Base-by-base conservation (phyloP, 2,329 filamentous ascomycete genomes). In the Sarocladium kiliense region DNA sequence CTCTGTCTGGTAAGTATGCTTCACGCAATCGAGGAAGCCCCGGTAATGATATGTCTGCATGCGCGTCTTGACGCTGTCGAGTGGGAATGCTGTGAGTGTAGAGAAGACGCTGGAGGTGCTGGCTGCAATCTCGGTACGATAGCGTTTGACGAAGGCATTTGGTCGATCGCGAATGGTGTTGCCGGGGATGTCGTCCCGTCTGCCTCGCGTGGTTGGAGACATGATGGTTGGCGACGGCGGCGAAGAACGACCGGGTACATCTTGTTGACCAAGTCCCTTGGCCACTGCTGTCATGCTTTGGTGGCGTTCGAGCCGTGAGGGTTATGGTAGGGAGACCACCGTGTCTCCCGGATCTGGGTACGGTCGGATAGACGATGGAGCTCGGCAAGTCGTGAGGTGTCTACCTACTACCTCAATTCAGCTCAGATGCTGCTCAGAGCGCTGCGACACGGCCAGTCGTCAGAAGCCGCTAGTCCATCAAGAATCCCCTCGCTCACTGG, bases 61-160 rank as follows among this genome's bases (percentile, higher is more conserved):
- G 65, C 90, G 88, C 55, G 88, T 92, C 77, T 95, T 95, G 68
- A 93, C 87, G 64, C 90, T 93, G 70, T 95, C 90, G 62, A 95
- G 82, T 21, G 90, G 90, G 67, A 93, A 95, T n/a, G 89, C 87
- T 61, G 81, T 78, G 66, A 91, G 80, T 41, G 89, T 94, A 36
- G 88, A 91, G 56, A 93, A 77, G 61, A 92, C 78, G 70, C 87
- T 92, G 66, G 87, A 88, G 37, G 84, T 78, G 71, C 86, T 88
- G 44, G 90, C 89, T 58, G 89, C 84, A 61, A 94, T 84, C 72
- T 93, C 88, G 50, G 87, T 92, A 61, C 88, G 82, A 71, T 94
- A 93, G 62, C 80, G 81, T 74, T 90, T 91, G 65, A 87, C 77
- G 75, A 86, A 65, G 25, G 63, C 63, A 56, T 67, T 61, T 58